Percentiles rank a stretch among this genome's conserved stretches.
phyloP scores from a whole-genome alignment of 805 yeast genomes.

The Ogataea philodendri region DNA sequence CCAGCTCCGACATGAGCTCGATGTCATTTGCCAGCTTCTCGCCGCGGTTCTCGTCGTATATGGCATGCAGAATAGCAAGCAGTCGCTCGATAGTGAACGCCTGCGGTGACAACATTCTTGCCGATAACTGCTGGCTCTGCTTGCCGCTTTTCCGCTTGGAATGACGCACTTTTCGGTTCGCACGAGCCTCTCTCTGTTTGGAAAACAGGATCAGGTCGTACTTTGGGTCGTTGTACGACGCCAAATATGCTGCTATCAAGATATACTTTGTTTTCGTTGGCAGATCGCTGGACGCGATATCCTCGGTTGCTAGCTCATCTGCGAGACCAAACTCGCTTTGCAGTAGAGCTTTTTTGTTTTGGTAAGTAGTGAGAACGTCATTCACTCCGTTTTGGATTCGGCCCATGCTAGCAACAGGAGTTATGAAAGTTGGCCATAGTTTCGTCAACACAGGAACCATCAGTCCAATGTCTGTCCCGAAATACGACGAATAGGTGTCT shows the following conservation, averaged over 20 bases:
- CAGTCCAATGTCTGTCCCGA: conserved; percentile 44
- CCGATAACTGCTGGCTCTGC: conserved; percentile 48
- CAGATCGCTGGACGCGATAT: conserved; percentile 37
- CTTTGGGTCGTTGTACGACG: conserved; percentile 71
- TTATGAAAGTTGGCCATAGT: conserved; percentile 32
- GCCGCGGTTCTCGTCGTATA: conserved; percentile 45
- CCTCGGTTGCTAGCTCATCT: conserved; percentile 19
- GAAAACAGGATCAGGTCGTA: conserved; percentile 72
- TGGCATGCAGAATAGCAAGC: conserved; percentile 74
- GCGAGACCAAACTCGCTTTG: conserved; percentile 28
- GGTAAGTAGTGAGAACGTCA: conserved; percentile 31
- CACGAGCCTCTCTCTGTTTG: conserved; percentile 48
- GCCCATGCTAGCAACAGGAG: conserved; percentile 25
- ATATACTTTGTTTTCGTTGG: conserved; percentile 65
- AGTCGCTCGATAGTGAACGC: conserved; percentile 75
- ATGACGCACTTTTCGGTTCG: conserved; percentile 37
- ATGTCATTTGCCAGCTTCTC: conserved; percentile 35
- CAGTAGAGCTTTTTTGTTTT: conserved; percentile 24
- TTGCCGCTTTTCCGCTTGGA: conserved; percentile 23
- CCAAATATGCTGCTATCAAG: conserved; percentile 78
- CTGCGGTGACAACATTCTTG: conserved; percentile 66
- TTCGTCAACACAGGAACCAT: conserved; percentile 31
- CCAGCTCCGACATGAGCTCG: conserved; percentile 38
- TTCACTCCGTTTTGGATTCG: conserved; percentile 21
- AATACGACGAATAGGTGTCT: conserved; percentile 43